Evolutionary conservation across 1,139 yeast species (phyloP), one percentile per base, ranked within the genome.

Genomic region (Debaryomyces sp.): DNA sequence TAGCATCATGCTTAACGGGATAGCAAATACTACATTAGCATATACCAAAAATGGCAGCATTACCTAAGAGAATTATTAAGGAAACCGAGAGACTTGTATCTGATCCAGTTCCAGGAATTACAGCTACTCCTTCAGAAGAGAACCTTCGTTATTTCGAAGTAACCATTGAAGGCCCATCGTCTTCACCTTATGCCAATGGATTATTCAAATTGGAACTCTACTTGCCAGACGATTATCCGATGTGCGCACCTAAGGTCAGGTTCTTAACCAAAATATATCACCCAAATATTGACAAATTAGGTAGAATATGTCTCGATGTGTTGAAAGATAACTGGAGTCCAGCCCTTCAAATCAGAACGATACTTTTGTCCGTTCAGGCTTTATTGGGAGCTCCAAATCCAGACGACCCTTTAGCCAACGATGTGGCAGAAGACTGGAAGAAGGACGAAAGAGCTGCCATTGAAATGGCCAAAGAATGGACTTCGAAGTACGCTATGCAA

Each of bases 351-450:
- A 94, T 94, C 56, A 80, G 98, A 66, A 95, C 99, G n/a, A 88
- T 94, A 36, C 74, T 94, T 56, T 76, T 95, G 51, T 89, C 96
- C 15, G 88, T 94, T 53, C 99, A 95, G 68, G 98, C 99, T 0
- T 74, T 94, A 50, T 74, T 94, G 48, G 96, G 96, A 1, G 92
- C 97, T 4, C 99, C 99, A 8, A 95, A 94, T 61, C 99, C 99
- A 2, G 97, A 94, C 66, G 99, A 94, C 68, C 99, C 99, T 1
- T 78, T 95, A 54, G 98, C 98, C 29, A 94, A 94, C 62, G 99
- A 94, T 59, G 99, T 94, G 38, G 99, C 99, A 3, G 92, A 90
- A 58, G 94, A 87, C 58, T 94, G 99, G 98, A 88, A 92, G 63
- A 87, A 83, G 55, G 84, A 94, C 61, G 96, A 91, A 67, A 75